Base-by-base conservation (phyloP, 768 basidiomycete species). In the Russula earlei region DNA sequence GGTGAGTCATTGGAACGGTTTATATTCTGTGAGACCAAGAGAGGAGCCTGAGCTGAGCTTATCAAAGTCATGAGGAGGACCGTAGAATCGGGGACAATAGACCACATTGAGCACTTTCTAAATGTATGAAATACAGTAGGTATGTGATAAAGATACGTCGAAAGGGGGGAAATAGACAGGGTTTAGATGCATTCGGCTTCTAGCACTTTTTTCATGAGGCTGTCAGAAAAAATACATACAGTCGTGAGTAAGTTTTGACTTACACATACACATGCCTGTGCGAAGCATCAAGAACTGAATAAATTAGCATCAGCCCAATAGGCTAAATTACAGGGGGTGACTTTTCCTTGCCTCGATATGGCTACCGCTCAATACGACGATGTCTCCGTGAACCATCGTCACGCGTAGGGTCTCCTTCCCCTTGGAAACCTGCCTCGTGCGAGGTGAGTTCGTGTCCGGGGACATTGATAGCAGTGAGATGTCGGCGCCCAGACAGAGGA, bases 401-500 rank as follows among this genome's bases (percentile, higher is more conserved):
- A 62, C 61, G 15, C 50, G 53, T n/a, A 62, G 54, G n/a, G 45
- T 46, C 37, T 62, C 60, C 17, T 37, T 55, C 37, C 9, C 19
- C 42, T 46, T 55, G 1, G 38, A 31, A 24, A 22, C 27, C 9
- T 20, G 34, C 36, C 12, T 50, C 27, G 6, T 36, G 33, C 9
- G 36, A 20, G 29, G 29, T 31, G 29, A 31, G 4, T 24, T 31
- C 36, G 49, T n/a, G 24, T 29, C 36, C 24, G 47, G 15, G 2
- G 20, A 27, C 43, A 41, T 14, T 2, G 52, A 55, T 8, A 52
- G 50, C 22, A 60, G 10, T 22, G 51, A 46, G 14, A 49, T 52
- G 27, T 62, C 61, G 10, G 61, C 61, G 6, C 61, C 61, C 5
- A 62, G 45, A 37, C 58, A 62, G 45, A 62, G 54, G 27, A 62